phyloP scores from a whole-genome alignment of 164 flowering plant species.

The Hamamelis virginiana region DNA sequence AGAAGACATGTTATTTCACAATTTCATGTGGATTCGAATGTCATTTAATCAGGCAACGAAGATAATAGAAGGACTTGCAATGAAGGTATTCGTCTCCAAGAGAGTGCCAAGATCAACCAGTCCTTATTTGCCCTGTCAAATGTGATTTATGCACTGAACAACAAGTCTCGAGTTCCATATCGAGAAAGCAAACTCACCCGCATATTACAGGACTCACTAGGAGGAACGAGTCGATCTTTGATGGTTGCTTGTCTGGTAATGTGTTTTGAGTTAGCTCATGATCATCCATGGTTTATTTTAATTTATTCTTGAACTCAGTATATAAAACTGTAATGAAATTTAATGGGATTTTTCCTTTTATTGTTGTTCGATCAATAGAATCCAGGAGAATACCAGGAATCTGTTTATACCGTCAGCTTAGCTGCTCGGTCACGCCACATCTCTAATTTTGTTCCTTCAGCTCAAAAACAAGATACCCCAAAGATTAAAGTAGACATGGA shows the following conservation, averaged over 20 bases:
- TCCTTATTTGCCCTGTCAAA: slow-evolving; percentile 86
- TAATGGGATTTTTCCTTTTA: neutral
- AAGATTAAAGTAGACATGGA: slow-evolving; percentile 77
- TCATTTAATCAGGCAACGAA: slow-evolving; percentile 65
- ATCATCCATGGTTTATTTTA: neutral
- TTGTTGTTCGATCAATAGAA: slow-evolving; percentile 38
- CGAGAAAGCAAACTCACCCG: slow-evolving; percentile 95
- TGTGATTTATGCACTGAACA: slow-evolving; percentile 89
- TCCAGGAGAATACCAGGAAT: slow-evolving; percentile 91
- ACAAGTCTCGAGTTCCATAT: slow-evolving; percentile 75
- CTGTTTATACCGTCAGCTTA: slow-evolving; percentile 84
- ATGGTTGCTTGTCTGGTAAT: slow-evolving; percentile 95
- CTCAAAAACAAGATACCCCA: slow-evolving; percentile 55
- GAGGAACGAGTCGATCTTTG: slow-evolving; percentile 75
- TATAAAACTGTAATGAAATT: neutral
- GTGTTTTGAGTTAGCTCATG: neutral
- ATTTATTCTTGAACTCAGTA: too few species aligned
- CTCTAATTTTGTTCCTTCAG: slow-evolving; percentile 54
- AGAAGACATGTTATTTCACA: too few species aligned
- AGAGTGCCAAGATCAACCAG: slow-evolving; percentile 85
- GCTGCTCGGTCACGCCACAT: slow-evolving; percentile 81
- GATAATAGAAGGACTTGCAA: slow-evolving; percentile 82
- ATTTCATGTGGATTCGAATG: neutral
- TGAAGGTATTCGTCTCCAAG: slow-evolving; percentile 84
- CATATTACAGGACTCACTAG: slow-evolving; percentile 93